These are phyloP conservation scores for Neocallimastix lanati DNA, from an alignment of 192 early-diverging fungal genomes.

Conservation along the genomic window DNA sequence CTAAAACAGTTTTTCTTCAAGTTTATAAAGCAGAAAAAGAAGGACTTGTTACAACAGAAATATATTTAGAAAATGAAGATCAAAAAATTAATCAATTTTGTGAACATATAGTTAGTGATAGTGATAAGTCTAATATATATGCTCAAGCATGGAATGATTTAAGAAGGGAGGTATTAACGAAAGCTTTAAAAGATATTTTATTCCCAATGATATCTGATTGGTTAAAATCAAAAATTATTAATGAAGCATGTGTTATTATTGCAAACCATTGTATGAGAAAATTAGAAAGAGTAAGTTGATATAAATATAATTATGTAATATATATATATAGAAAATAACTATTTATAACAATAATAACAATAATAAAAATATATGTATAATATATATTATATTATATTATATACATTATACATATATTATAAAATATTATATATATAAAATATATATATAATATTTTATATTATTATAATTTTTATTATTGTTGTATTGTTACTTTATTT, in stretches of 20 bases:
- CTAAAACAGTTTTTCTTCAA: conserved; percentile 29
- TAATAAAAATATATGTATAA: no score
- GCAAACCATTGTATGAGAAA: conserved; percentile 36
- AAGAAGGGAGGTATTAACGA: conserved; percentile 39
- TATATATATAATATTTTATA: neutral
- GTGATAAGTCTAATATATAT: conserved; percentile 28
- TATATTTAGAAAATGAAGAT: conserved; percentile 30
- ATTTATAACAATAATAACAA: no score
- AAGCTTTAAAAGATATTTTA: conserved; percentile 42
- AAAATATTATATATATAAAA: neutral
- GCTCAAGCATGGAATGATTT: conserved; percentile 60
- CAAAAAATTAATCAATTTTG: conserved; percentile 25
- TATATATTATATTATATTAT: no score
- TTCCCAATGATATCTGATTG: conserved; percentile 55
- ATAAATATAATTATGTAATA: no score
- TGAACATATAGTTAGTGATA: conserved; percentile 35
- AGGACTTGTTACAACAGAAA: conserved; percentile 41
- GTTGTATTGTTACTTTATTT: no score
- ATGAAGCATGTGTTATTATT: conserved; percentile 52
- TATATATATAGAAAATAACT: neutral
- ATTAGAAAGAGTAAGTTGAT: conserved; percentile 28
- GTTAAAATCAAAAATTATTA: conserved; percentile 49
- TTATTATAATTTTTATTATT: conserved; percentile 16
- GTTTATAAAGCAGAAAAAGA: conserved; percentile 53
- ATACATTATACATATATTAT: no score